phyloP scores from a whole-genome alignment of 2,329 filamentous ascomycete species.

The Lasiodiplodia sp. region DNA sequence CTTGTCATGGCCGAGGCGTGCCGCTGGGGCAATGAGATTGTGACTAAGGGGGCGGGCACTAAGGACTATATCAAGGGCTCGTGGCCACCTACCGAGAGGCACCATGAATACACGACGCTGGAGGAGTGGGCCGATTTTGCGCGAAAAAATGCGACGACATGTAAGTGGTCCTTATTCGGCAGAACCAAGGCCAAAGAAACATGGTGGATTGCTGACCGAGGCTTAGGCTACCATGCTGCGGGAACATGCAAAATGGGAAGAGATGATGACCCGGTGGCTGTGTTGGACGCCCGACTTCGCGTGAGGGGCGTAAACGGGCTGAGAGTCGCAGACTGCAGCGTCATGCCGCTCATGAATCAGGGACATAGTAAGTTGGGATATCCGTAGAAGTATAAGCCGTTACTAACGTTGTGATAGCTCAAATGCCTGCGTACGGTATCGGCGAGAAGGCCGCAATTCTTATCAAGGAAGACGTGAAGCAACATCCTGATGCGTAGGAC shows the following conservation, averaged over 20 bases:
- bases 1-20: slow-evolving; percentile 37
- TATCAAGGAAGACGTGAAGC: slow-evolving; percentile 39
- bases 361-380: slow-evolving; percentile 35
- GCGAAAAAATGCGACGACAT: slow-evolving; percentile 51
- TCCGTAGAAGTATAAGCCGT: no score
- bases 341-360: slow-evolving; percentile 40
- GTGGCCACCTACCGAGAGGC: slow-evolving; percentile 53
- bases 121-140: slow-evolving; percentile 67
- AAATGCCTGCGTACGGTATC: slow-evolving; percentile 46
- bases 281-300: slow-evolving; percentile 6
- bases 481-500: background rate
- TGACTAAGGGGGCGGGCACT: slow-evolving; percentile 61
- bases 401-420: slow-evolving; percentile 32
- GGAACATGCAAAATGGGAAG: slow-evolving; percentile 27
- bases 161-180: background rate
- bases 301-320: slow-evolving; percentile 8
- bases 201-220: background rate
- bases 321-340: slow-evolving; percentile 43
- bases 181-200: background rate
- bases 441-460: slow-evolving; percentile 44
- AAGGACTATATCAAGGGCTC: slow-evolving; percentile 52
- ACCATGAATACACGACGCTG: slow-evolving; percentile 61
- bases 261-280: slow-evolving; percentile 19
- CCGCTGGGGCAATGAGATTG: slow-evolving; percentile 36
- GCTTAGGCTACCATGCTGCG: slow-evolving; percentile 14